Base-by-base conservation (phyloP, 352 stramenopile species). In the Phytophthora rubi region DNA sequence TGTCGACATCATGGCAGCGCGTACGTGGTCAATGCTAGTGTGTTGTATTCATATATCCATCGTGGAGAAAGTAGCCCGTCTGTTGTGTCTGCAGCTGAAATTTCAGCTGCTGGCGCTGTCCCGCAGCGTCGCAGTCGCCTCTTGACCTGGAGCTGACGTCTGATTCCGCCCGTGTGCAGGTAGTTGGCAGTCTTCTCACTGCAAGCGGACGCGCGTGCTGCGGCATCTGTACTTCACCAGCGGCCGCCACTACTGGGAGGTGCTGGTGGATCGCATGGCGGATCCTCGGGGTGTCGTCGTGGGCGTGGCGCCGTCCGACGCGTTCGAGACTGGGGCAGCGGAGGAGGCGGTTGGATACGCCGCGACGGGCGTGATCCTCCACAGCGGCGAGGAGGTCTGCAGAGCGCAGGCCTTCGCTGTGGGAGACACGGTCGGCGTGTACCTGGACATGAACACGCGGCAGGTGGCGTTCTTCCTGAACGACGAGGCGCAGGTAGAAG, bases 151-250 rank as follows among this genome's bases (percentile, higher is more conserved):
- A 26, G 45, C 16, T 23, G 16, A 12, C 44, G 15, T 56, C 2
- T 51, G 8, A n/a, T 18, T 62, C 15, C 32, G 64, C 21, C 53
- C 44, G 49, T 48, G 28, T 62, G 35, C 47, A 73, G 70, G 60
- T 73, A 59, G 37, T 73, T 62, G 73, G 70, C 62, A 67, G 49
- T 45, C 56, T 44, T 62, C 47, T 54, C 44, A 53, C 59, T 60
- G 69, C 21, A 73, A 65, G 28, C 58, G 44, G 53, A 77, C 71
- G 54, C 75, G 71, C 55, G 66, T 82, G 39, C 51, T 86, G 55
- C 75, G 79, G 44, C 73, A 89, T 61, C 59, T 82, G 23, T 84
- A 80, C 72, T 85, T 85, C 58, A 85, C 81, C n/a, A 89, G 81
- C 53, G 81, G 81, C 12, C 55, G 59, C 16, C 78, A 89, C 66